Evolutionary conservation across 2,329 filamentous ascomycete species (phyloP), one percentile per base, ranked within the genome.

Genomic region (Colletotrichum australisinense): DNA sequence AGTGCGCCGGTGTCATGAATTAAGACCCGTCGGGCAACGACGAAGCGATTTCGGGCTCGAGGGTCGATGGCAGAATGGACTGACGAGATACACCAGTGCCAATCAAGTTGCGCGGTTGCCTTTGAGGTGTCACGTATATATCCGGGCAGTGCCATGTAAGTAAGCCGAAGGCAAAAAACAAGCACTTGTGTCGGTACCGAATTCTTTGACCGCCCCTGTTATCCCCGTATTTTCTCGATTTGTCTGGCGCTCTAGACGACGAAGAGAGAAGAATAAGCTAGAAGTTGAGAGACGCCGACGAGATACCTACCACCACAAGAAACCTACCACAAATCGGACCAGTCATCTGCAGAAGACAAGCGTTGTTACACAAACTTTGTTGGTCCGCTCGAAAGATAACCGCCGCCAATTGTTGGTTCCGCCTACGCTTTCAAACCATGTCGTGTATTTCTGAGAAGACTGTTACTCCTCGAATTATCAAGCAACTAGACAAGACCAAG

Each of bases 91-190:
- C 32, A 9, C 42, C 22, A n/a, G 35, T 62, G 46, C 71, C 67
- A 71, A 73, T 73, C 67, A 73, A 57, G 28, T 57, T 24, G 53
- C 35, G 49, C 35, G 58, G 60, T 66, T 38, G 62, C 64, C 42
- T 60, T 71, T 62, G 53, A 49, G 67, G 60, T 71, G 67, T 70
- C 59, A 73, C 70, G 60, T 70, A 73, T 62, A 70, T 65, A 65
- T 65, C 59, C 62, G 56, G 67, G 71, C 67, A 30, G 56, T 73
- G 70, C 70, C 70, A 28, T 64, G 53, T 59, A 70, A 65, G 60
- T 42, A 73, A 70, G 67, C 67, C 35, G 28, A 26, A 55, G 49
- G 62, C 22, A 67, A 49, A 73, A 30, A 72, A 66, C 65, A 49
- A 52, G 59, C 53, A 38, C 28, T 28, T 65, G 49, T 24, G 60